Evolutionary conservation across 768 basidiomycete genomes (phyloP).

Genomic region (Boletus rubescentipes): DNA sequence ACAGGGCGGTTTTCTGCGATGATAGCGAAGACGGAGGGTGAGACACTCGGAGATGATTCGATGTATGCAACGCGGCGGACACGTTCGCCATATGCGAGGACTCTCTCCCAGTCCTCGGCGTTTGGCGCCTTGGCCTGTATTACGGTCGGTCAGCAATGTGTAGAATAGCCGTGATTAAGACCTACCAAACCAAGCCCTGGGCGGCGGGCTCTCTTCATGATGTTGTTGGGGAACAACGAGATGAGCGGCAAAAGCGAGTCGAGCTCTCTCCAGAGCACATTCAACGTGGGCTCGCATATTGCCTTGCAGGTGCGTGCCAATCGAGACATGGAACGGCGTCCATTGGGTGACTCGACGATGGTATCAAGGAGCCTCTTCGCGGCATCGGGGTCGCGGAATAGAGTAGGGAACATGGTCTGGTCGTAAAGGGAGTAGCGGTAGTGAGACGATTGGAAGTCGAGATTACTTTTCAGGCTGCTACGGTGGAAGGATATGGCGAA

Average conservation of each 20-base stretch:
- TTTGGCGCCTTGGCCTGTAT: constrained; percentile 57
- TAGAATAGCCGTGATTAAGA: constrained; percentile 8
- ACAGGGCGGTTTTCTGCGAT: constrained; percentile 64
- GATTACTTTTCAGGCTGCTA: constrained; percentile 28
- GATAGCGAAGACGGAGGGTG: constrained; percentile 63
- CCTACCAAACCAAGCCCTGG: constrained; percentile 79
- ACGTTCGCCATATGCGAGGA: constrained; percentile 65
- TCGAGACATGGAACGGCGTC: constrained; percentile 65
- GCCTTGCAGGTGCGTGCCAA: constrained; percentile 74
- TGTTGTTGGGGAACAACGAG: constrained; percentile 63
- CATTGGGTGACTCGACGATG: constrained; percentile 57
- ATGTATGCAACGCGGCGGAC: constrained; percentile 70
- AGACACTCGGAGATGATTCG: constrained; percentile 62
- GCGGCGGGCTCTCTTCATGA: constrained; percentile 68
- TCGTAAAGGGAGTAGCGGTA: constrained; percentile 46
- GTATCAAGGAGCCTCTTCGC: constrained; percentile 51
- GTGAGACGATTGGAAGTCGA: constrained; percentile 33
- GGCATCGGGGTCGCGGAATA: constrained; percentile 64
- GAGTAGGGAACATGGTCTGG: constrained; percentile 49
- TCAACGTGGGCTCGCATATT: constrained; percentile 69
- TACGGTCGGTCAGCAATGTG: constrained; percentile 6
- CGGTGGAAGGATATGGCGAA: constrained; percentile 36
- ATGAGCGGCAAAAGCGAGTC: constrained; percentile 73
- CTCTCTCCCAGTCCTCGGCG: constrained; percentile 65
- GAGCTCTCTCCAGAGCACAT: constrained; percentile 74